Percentiles rank a stretch among this genome's conserved stretches.
Conservation (phyloP, 2,329 filamentous ascomycete genomes). For the Dactylellina cionopaga region DNA sequence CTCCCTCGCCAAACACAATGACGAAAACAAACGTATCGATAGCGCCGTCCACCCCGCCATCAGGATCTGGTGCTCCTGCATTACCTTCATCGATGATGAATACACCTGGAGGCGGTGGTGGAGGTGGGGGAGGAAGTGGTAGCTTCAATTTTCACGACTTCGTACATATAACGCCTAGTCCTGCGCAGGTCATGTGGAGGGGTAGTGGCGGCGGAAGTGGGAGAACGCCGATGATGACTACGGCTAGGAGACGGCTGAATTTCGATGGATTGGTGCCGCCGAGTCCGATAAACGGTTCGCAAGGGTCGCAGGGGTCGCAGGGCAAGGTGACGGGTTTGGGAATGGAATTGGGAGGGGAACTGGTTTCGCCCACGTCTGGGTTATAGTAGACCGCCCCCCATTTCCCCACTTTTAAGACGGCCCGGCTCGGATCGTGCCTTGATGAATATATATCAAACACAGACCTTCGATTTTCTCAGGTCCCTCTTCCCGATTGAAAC, state of each 20-base stretch:
- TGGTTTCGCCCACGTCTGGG: constrained; percentile 49
- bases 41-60: constrained; percentile 63
- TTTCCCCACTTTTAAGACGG: not conserved
- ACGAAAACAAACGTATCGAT: constrained; percentile 60
- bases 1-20: constrained; percentile 79
- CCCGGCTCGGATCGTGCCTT: too few species aligned
- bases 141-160: constrained; percentile 94
- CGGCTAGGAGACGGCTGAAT: constrained; percentile 79
- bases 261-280: constrained; percentile 78
- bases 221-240: constrained; percentile 70
- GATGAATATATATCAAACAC: too few species aligned
- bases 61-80: constrained; percentile 67
- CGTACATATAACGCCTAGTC: constrained; percentile 95
- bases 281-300: constrained; percentile 45
- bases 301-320: constrained; percentile 44
- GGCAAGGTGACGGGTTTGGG: constrained; percentile 33
- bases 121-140: constrained; percentile 64
- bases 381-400: too few species aligned
- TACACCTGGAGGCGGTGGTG: constrained; percentile 77
- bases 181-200: constrained; percentile 87
- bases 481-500: not conserved
- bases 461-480: too few species aligned
- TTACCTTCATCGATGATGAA: constrained; percentile 87
- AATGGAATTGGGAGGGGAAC: constrained; percentile 51
- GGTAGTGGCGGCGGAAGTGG: constrained; percentile 65